phyloP scores from a whole-genome alignment of 768 basidiomycete genomes.

The Psilocybe subaeruginosa region DNA sequence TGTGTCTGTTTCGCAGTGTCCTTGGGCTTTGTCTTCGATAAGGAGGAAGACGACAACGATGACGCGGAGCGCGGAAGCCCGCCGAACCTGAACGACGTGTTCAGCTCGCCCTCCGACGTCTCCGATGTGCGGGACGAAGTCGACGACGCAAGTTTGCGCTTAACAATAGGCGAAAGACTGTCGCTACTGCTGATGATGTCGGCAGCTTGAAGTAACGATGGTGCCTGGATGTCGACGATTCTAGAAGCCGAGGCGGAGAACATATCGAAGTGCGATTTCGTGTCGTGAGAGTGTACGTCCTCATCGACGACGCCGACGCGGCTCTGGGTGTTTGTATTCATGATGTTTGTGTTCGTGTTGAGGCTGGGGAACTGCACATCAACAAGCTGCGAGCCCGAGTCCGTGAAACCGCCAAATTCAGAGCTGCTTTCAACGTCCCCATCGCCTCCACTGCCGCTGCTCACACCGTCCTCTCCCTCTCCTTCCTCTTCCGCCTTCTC shows the following conservation, averaged over 20 bases:
- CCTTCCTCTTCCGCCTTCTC: not conserved
- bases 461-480: constrained; percentile 7
- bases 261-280: constrained; percentile 24
- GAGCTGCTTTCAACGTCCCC: constrained; percentile 10
- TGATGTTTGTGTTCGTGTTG: constrained; percentile 16
- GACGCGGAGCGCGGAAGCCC: constrained; percentile 40
- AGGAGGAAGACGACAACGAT: constrained; percentile 15
- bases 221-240: constrained; percentile 35
- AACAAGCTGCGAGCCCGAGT: constrained; percentile 21
- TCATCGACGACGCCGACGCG: not conserved
- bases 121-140: constrained; percentile 50
- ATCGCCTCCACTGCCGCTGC: constrained; percentile 1
- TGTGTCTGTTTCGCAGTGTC: constrained; percentile 15
- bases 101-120: constrained; percentile 68
- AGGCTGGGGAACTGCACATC: constrained; percentile 34
- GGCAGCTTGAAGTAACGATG: constrained; percentile 11
- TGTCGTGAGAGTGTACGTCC: not conserved
- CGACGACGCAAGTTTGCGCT: not conserved
- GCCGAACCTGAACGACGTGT: constrained; percentile 77
- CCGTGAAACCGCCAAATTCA: constrained; percentile 7
- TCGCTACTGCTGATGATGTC: constrained; percentile 4
- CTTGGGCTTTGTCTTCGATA: constrained; percentile 2
- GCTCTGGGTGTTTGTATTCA: constrained; percentile 8
- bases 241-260: constrained; percentile 27
- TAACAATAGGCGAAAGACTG: not conserved